Base-by-base conservation (phyloP, 2,329 filamentous ascomycete genomes). In the Xylariaceae sp. region DNA sequence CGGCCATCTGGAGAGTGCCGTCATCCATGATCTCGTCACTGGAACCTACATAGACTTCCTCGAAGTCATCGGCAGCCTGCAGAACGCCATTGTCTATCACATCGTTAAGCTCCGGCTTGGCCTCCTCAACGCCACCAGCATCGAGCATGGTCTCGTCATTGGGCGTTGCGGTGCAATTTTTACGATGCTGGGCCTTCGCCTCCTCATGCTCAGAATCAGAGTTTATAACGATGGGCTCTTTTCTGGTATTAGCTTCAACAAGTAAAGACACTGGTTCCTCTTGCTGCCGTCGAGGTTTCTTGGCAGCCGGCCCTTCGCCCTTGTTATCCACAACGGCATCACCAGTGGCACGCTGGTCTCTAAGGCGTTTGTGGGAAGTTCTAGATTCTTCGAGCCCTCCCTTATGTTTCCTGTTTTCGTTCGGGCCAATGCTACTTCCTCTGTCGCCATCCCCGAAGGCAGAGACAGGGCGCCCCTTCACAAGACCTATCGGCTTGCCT, bases 401-500 rank as follows among this genome's bases (percentile, higher is more conserved):
- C 5, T 16, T 15, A 10, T 11, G 18, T 33, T 24, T 18, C 24
- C 27, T 4, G 10, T 20, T 9, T 7, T 23, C 23, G 15, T 26
- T 15, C 2, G 18, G 10, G n/a, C 5, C 13, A 26, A 20, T 7
- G 4, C 5, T 9, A 16, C n/a, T 26, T 20, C 16, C 9, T 13
- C 11, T 24, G 37, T 33, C 23, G 15, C 46, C 35, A 3, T 27
- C 51, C 16, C 18, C 10, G 15, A 44, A 40, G 13, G 30, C 27
- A 16, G 27, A 42, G 16, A 35, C 16, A 7, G 10, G 23, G 16
- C 36, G 45, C 10, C 29, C 36, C 10, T 20, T 45, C 6, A 55
- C 13, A 11, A 56, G 50, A 7, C 75, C 74, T 6, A 75, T 61
- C 0, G 75, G 70, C 46, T 73, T 75, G 0, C 74, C 73, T 1